Evolutionary conservation across 176 grass and related monocot species (phyloP), one percentile per base, ranked within the genome.

Genomic region (Juncus inflexus): DNA sequence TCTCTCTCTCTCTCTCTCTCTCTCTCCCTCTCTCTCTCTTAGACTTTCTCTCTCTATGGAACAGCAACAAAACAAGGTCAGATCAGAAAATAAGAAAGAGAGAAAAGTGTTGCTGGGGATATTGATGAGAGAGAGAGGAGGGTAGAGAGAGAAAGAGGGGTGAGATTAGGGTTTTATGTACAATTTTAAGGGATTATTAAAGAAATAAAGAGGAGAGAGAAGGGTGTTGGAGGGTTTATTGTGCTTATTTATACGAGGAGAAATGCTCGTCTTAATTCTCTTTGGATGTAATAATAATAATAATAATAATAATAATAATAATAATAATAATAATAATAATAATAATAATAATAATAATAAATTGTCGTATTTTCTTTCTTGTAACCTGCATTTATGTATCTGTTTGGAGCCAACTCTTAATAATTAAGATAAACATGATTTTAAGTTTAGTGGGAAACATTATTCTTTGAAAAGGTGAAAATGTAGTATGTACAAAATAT

Each of bases 211-310:
- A 50, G 35, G 52, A 50, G 43, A 67, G 52, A 15, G 45, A 7
- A 67, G 15, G 8, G 64, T 55, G n/a, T n/a, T n/a, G n/a, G 12
- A 51, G 28, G 67, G 13, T 1, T 47, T 42, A 56, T 11, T 69
- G 35, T 42, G 5, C 5, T 53, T 69, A 38, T 55, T 15, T 12
- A 7, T 47, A 58, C 10, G 12, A 14, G 51, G 41, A 58, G 51
- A 58, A 12, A n/a, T 70, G 51, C 52, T 57, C 52, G 41, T 37
- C 8, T 43, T 6, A 47, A 47, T 47, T 47, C 49, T 70, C 66
- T 70, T 70, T 58, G 51, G 42, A 15, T 70, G 67, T 58, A 70
- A 70, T 43, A 55, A 70, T 57, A 55, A 9, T 8, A 70, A n/a
- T 52, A 47, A 47, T 47, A 6, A 47, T 47, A 9, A 47, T 9